A percentile compares a stretch with the other conserved stretches of the same genome.
Conservation (phyloP, 2,329 filamentous ascomycete species). For the Beauveria sp. region DNA sequence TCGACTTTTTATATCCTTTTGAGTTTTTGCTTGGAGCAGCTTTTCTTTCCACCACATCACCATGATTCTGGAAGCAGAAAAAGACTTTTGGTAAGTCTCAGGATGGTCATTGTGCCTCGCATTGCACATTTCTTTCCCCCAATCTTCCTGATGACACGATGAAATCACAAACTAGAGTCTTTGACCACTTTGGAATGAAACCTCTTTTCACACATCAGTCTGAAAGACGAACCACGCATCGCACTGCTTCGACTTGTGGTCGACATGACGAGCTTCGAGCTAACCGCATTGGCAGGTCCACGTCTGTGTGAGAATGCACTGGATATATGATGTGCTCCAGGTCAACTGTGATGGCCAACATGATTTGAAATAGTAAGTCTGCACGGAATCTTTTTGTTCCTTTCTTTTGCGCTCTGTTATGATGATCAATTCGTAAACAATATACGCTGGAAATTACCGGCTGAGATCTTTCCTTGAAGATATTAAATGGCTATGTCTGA, state of each 20-base stretch:
- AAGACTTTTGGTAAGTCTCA: conserved; percentile 21
- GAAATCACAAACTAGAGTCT: conserved; percentile 96
- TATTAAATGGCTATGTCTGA: conserved; percentile 85
- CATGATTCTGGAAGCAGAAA: conserved; percentile 10
- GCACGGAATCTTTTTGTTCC: background rate
- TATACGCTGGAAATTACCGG: conserved; percentile 93
- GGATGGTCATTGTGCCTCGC: background rate
- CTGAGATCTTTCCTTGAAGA: conserved; percentile 72
- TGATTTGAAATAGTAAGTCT: conserved; percentile 24
- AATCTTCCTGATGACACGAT: conserved; percentile 65
- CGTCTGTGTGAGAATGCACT: background rate
- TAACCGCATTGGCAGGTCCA: background rate
- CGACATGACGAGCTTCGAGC: background rate
- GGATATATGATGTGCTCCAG: too few species aligned
- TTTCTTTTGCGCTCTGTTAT: conserved; percentile 17
- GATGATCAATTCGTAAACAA: conserved; percentile 62
- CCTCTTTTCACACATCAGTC: conserved; percentile 84
- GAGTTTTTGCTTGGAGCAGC: conserved; percentile 20
- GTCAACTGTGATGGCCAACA: background rate
- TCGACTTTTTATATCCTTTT: conserved; percentile 15
- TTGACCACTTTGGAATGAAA: conserved; percentile 83
- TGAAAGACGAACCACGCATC: conserved; percentile 43
- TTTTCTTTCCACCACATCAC: conserved; percentile 15
- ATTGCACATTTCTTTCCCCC: conserved; percentile 12
- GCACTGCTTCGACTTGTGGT: background rate